Evolutionary conservation across 352 stramenopile species (phyloP), one percentile per base, ranked within the genome.

Genomic region (Phytophthora chlamydospora): DNA sequence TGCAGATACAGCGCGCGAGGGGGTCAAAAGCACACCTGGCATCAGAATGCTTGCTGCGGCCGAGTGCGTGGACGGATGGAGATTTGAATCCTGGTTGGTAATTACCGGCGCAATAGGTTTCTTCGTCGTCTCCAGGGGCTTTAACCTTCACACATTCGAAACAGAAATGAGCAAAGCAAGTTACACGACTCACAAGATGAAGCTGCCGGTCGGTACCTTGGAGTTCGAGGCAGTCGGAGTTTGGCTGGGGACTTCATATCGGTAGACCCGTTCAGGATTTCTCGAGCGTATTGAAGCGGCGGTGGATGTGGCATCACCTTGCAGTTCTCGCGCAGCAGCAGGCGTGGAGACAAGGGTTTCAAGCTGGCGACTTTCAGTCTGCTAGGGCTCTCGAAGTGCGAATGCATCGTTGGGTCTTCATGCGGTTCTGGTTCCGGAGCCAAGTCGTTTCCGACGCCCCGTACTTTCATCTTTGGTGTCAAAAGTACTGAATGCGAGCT

Each of bases 111-210:
- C 32, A 19, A 24, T 65, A 19, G 50, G 60, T 21, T 59, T 71
- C 32, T 64, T 73, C 11, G 56, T 50, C 29, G 70, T 17, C 13
- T 75, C 68, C 19, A 86, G 61, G 1, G 74, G 49, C 16, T 80
- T 80, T n/a, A 86, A 50, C 45, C 75, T 87, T 40, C 4, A 46
- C 11, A 31, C 48, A 49, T 16, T 4, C 4, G 3, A 8, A 35
- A 42, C 38, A 48, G 5, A 29, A 13, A 31, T 34, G 14, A 16
- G 3, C 16, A 58, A 27, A 67, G 21, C 33, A 69, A 50, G 8
- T 41, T 43, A 27, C 9, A 13, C 41, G 16, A 17, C 1, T 24
- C 17, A 43, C 24, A 31, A 4, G 6, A 27, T n/a, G 1, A 12
- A 36, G 21, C 21, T 56, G 24, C 16, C 13, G 38, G 9, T 3